Percentiles rank a stretch among this genome's conserved stretches.
These are phyloP conservation scores for Xerophyta viscosa DNA, from an alignment of 106 monocot genomes.

Conservation along the genomic window DNA sequence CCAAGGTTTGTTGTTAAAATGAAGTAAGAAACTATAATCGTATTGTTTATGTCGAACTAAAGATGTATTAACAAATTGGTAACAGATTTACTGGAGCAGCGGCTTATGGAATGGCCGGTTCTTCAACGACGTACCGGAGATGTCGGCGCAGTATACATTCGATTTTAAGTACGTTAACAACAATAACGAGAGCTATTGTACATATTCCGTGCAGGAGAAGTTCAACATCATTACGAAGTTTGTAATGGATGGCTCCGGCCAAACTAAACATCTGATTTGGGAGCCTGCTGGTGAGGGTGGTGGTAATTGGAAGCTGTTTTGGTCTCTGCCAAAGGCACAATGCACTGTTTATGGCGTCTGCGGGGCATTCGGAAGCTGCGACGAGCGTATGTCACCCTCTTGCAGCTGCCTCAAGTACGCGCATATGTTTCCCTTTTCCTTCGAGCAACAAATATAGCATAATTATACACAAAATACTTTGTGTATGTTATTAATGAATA, in stretches of 20 bases:
- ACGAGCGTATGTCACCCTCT: not conserved
- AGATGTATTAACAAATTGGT: no score
- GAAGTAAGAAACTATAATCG: no score
- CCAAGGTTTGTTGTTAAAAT: no score
- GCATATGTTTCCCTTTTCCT: no score
- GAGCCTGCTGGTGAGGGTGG: not conserved
- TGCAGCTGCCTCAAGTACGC: constrained; percentile 19
- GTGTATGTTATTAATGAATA: no score
- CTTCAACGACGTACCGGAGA: not conserved
- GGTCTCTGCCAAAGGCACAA: constrained; percentile 1
- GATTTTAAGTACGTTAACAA: constrained; percentile 11
- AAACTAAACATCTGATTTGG: not conserved
- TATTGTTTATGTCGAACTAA: no score
- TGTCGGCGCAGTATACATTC: not conserved
- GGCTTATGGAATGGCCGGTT: constrained; percentile 33
- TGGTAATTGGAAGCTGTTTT: constrained; percentile 5
- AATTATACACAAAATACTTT: no score
- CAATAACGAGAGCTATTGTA: constrained; percentile 6
- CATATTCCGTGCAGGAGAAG: constrained; percentile 9
- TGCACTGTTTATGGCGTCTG: constrained; percentile 12
- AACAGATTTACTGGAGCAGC: constrained; percentile 37
- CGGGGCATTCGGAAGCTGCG: constrained; percentile 21
- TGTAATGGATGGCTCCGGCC: constrained; percentile 19
- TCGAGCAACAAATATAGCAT: no score
- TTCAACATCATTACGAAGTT: constrained; percentile 3